Conservation (phyloP, 192 early-diverging fungal species). For the Dispira parvispora region DNA sequence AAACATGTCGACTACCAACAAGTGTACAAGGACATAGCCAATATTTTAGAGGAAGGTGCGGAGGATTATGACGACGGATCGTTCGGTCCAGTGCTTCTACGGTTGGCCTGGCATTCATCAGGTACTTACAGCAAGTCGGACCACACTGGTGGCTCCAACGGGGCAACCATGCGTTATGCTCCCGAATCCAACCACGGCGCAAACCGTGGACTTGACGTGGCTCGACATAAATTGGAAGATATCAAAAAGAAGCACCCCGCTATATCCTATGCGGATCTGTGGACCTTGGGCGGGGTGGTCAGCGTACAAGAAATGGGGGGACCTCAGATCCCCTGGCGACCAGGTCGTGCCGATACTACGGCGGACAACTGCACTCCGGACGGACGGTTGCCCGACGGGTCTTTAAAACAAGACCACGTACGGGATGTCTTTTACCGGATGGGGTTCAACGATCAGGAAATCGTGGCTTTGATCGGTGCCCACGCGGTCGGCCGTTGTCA, state of each 20-base stretch:
- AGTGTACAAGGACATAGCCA: slow-evolving; percentile 63
- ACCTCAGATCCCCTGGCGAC: slow-evolving; percentile 55
- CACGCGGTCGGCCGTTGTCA: slow-evolving; percentile 69
- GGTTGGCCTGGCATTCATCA: slow-evolving; percentile 72
- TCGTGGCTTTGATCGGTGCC: slow-evolving; percentile 63
- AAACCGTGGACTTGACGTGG: slow-evolving; percentile 57
- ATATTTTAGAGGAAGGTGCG: slow-evolving; percentile 40
- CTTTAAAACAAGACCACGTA: slow-evolving; percentile 43
- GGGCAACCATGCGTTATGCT: slow-evolving; percentile 56
- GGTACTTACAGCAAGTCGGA: slow-evolving; percentile 57
- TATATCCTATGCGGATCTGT: slow-evolving; percentile 74
- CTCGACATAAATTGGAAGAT: slow-evolving; percentile 47
- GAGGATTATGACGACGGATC: slow-evolving; percentile 67
- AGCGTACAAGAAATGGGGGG: slow-evolving; percentile 65
- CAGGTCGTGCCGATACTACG: slow-evolving; percentile 38
- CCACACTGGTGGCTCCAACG: slow-evolving; percentile 55
- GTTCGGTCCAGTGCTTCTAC: slow-evolving; percentile 59
- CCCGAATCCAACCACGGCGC: slow-evolving; percentile 52
- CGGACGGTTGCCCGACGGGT: slow-evolving; percentile 62
- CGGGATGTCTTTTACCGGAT: slow-evolving; percentile 70
- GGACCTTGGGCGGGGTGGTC: slow-evolving; percentile 59
- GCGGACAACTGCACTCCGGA: slow-evolving; percentile 40
- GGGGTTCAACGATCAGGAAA: slow-evolving; percentile 66
- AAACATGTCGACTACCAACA: slow-evolving; percentile 37
- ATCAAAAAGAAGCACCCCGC: slow-evolving; percentile 68